phyloP scores from a whole-genome alignment of 225 moss, liverwort and hornwort genomes.

The Physcomitrellopsis africana region DNA sequence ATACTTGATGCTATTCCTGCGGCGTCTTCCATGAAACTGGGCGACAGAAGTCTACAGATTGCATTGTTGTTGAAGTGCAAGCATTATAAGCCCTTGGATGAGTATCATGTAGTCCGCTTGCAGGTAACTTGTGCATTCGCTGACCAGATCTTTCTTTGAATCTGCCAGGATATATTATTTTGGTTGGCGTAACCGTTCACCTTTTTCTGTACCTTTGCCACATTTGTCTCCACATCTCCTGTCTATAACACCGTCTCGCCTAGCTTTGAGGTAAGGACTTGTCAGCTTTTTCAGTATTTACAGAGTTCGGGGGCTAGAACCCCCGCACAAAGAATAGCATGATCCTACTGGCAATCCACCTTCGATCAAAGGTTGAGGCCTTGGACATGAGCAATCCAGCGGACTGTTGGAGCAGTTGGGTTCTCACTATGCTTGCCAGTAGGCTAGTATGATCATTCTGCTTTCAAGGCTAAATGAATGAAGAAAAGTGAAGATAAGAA shows the following conservation, averaged over 20 bases:
- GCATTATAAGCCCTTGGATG: neutral
- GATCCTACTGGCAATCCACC: too few relatives aligned
- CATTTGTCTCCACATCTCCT: neutral
- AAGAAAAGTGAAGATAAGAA: too few relatives aligned
- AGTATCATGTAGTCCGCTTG: conserved; percentile 11
- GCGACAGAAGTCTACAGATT: neutral
- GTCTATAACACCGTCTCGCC: neutral
- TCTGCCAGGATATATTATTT: too few relatives aligned
- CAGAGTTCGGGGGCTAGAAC: neutral
- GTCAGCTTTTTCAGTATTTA: neutral
- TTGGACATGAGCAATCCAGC: too few relatives aligned
- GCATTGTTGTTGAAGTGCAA: neutral
- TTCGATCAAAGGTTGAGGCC: too few relatives aligned
- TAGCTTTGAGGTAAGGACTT: neutral
- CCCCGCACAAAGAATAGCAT: too few relatives aligned
- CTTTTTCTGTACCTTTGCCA: too few relatives aligned
- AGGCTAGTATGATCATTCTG: too few relatives aligned
- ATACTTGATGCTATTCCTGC: neutral
- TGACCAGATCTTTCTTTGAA: neutral
- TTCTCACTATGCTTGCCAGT: too few relatives aligned
- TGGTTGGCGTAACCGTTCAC: too few relatives aligned
- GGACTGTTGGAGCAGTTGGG: too few relatives aligned
- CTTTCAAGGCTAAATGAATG: too few relatives aligned
- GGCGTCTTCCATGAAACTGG: neutral
- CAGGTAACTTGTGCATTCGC: conserved; percentile 12